Percentiles rank a stretch among this genome's conserved stretches.
These are phyloP conservation scores for Hericium coralloides DNA, from an alignment of 768 basidiomycete genomes.

Conservation along the genomic window DNA sequence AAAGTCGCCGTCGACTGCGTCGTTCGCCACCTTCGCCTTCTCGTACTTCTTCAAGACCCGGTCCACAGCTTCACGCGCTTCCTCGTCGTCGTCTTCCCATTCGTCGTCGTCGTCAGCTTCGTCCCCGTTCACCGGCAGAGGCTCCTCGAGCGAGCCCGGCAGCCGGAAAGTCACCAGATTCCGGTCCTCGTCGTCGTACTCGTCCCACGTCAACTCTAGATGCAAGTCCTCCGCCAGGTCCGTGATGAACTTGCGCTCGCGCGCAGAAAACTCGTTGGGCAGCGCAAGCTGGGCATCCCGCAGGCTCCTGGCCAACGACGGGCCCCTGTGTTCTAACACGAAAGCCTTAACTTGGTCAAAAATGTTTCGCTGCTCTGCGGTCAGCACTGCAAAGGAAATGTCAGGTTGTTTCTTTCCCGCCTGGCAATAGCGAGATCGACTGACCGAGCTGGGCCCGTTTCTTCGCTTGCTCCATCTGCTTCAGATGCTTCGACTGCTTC, in stretches of 20 bases:
- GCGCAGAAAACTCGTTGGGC: constrained; percentile 70
- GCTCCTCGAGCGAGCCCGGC: constrained; percentile 34
- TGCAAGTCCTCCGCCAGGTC: constrained; percentile 72
- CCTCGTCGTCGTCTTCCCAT: constrained; percentile 54
- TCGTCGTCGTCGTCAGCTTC: constrained; percentile 47
- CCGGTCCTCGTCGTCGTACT: constrained; percentile 76
- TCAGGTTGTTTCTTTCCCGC: too few species aligned
- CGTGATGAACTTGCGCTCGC: constrained; percentile 73
- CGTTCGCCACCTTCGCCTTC: constrained; percentile 68
- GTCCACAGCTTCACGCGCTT: constrained; percentile 64
- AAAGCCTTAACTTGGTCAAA: constrained; percentile 76
- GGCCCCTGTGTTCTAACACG: constrained; percentile 41
- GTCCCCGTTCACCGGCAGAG: constrained; percentile 17
- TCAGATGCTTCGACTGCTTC: constrained; percentile 71
- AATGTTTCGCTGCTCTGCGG: constrained; percentile 62
- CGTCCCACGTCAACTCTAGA: constrained; percentile 84
- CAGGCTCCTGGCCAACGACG: constrained; percentile 20
- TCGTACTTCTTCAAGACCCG: constrained; percentile 84
- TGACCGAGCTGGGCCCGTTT: constrained; percentile 57
- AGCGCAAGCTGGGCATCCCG: constrained; percentile 46
- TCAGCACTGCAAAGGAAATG: constrained; percentile 44
- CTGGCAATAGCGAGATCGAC: constrained; percentile 15
- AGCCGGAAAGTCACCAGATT: constrained; percentile 66
- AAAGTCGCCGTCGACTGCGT: constrained; percentile 64
- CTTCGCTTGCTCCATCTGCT: constrained; percentile 53